Conservation (phyloP, 139 green algal species). For the Chlamydomonas applanata region DNA sequence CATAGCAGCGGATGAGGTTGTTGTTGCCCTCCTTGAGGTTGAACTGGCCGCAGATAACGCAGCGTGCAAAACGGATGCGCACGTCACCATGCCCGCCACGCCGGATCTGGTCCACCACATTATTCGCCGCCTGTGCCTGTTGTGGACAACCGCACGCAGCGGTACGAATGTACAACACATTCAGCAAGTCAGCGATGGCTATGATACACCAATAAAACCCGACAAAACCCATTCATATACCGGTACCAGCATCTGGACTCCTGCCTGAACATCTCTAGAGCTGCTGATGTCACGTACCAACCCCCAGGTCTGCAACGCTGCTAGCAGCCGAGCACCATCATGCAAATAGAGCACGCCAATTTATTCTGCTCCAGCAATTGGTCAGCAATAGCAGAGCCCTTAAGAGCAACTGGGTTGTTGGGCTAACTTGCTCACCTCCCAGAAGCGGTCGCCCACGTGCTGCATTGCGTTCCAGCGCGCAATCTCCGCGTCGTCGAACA, state of each 20-base stretch:
- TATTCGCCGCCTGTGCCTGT: not conserved
- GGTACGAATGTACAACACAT: not conserved
- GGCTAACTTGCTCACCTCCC: not conserved
- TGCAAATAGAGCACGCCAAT: too few relatives aligned
- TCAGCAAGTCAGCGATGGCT: too few relatives aligned
- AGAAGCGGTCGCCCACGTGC: not conserved
- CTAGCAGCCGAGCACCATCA: too few relatives aligned
- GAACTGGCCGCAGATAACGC: conserved; percentile 61
- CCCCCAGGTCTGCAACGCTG: too few relatives aligned
- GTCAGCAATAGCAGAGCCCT: not conserved
- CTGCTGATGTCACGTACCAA: too few relatives aligned
- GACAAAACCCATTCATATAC: too few relatives aligned
- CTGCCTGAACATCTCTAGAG: too few relatives aligned
- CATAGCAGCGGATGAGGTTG: conserved; percentile 47
- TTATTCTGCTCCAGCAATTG: too few relatives aligned
- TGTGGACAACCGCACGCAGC: not conserved
- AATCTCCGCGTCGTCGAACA: conserved; percentile 73
- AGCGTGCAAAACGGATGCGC: conserved; percentile 16
- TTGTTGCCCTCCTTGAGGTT: conserved; percentile 48
- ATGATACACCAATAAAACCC: too few relatives aligned
- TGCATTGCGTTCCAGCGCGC: conserved; percentile 44
- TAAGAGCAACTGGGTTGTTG: not conserved
- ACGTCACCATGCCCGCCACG: not conserved
- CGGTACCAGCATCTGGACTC: too few relatives aligned
- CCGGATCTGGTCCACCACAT: not conserved